Conservation (phyloP, 768 basidiomycete species). For the Punctularia strigosozonata region DNA sequence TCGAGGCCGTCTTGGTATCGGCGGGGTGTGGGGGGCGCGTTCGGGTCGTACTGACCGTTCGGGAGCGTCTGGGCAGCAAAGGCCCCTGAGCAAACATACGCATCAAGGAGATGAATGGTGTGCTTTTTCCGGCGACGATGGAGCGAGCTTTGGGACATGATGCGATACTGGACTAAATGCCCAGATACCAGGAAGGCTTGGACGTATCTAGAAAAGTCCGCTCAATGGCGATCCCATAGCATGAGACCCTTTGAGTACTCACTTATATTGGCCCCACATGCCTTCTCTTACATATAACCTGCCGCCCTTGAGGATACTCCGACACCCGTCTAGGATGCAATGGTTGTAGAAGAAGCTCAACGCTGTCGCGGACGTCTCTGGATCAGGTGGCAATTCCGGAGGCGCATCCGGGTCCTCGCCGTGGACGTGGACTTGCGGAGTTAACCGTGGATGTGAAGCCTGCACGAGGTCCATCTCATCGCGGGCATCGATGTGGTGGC, state of each 20-base stretch:
- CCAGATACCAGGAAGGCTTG: constrained; percentile 71
- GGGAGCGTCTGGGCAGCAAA: constrained; percentile 60
- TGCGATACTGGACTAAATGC: constrained; percentile 58
- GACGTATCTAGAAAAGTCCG: constrained; percentile 42
- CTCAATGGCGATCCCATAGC: background rate
- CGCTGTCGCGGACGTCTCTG: constrained; percentile 41
- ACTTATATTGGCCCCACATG: constrained; percentile 70
- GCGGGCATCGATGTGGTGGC: constrained; percentile 63
- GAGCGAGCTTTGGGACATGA: constrained; percentile 44
- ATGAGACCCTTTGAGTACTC: constrained; percentile 15
- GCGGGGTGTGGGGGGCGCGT: constrained; percentile 41
- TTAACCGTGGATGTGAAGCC: constrained; percentile 39
- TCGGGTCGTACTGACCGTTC: constrained; percentile 48
- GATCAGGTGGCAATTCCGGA: constrained; percentile 41
- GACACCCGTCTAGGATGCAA: constrained; percentile 77
- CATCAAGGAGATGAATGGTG: constrained; percentile 53
- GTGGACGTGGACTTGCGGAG: constrained; percentile 37
- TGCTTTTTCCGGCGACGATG: constrained; percentile 39
- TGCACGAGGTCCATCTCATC: constrained; percentile 75
- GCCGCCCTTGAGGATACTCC: constrained; percentile 61
- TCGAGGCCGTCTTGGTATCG: constrained; percentile 88
- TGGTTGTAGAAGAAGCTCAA: constrained; percentile 69
- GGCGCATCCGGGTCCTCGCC: constrained; percentile 26
- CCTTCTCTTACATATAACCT: constrained; percentile 65
- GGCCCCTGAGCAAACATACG: constrained; percentile 82